These are phyloP conservation scores for Lepidopterella palustris DNA, from an alignment of 495 filamentous ascomycete species.

Conservation along the genomic window DNA sequence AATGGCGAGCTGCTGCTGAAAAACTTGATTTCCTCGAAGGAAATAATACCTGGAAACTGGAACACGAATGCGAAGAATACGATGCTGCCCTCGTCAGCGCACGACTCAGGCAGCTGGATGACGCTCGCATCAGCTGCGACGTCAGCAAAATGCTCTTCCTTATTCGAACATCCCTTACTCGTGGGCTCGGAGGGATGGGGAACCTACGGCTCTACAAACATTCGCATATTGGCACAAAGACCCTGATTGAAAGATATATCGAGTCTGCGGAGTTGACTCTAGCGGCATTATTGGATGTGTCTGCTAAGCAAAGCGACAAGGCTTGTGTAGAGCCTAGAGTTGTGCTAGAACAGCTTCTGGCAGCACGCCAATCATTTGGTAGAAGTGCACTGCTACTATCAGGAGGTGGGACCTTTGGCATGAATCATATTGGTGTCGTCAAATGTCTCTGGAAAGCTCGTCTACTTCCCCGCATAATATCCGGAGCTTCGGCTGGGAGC, in stretches of 20 bases:
- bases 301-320: conserved; percentile 45
- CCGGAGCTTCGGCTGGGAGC: conserved; percentile 88
- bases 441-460: conserved; percentile 71
- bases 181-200: conserved; percentile 80
- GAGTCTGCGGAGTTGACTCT: conserved; percentile 69
- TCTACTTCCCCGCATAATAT: conserved; percentile 84
- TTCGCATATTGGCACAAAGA: conserved; percentile 79
- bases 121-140: conserved; percentile 68
- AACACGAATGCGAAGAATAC: conserved; percentile 62
- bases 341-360: conserved; percentile 67
- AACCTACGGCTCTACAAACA: conserved; percentile 77
- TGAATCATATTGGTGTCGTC: conserved; percentile 93
- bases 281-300: conserved; percentile 58
- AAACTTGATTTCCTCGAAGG: conserved; percentile 76
- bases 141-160: conserved; percentile 70
- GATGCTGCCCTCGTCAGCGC: conserved; percentile 58
- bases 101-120: conserved; percentile 65
- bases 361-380: conserved; percentile 79
- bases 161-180: conserved; percentile 71
- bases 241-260: conserved; percentile 80
- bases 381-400: conserved; percentile 81
- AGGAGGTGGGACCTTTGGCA: conserved; percentile 88
- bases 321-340: conserved; percentile 55
- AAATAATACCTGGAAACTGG: conserved; percentile 73
- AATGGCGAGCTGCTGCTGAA: conserved; percentile 50